Evolutionary conservation across 2,329 filamentous ascomycete genomes (phyloP).

Genomic region (Tolypocladium amazonense): DNA sequence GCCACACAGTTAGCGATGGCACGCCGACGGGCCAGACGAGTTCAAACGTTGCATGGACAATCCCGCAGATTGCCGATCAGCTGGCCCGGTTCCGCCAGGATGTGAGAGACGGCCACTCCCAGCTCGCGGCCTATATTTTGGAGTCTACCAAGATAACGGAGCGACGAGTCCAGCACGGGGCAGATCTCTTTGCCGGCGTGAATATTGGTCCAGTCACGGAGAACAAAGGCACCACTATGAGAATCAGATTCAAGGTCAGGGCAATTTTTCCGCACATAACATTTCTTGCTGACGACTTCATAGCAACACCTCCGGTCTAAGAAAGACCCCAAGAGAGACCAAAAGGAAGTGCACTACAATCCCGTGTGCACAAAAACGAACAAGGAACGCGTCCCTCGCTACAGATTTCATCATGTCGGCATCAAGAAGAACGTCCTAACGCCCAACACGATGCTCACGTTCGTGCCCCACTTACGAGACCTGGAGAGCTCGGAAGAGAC

Average conservation of each 20-base stretch:
- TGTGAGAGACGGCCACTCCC: slow-evolving; percentile 34
- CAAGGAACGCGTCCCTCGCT: slow-evolving; percentile 42
- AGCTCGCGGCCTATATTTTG: slow-evolving; percentile 32
- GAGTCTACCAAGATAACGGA: slow-evolving; percentile 31
- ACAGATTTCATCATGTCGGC: slow-evolving; percentile 49
- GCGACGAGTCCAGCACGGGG: slow-evolving; percentile 27
- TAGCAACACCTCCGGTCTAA: slow-evolving; percentile 34
- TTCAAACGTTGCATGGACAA: slow-evolving; percentile 26
- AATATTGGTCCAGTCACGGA: slow-evolving; percentile 23
- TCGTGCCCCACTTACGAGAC: slow-evolving; percentile 48
- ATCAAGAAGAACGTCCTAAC: slow-evolving; percentile 49
- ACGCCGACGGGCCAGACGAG: slow-evolving; percentile 13
- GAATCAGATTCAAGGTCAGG: slow-evolving; percentile 39
- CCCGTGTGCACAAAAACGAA: slow-evolving; percentile 38
- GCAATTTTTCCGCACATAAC: too few relatives aligned
- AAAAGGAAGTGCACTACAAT: slow-evolving; percentile 27
- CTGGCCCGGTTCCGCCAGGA: slow-evolving; percentile 30
- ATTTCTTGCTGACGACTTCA: slow-evolving; percentile 7
- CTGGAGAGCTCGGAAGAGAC: slow-evolving; percentile 45
- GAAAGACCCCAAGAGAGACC: slow-evolving; percentile 35
- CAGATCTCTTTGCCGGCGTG: slow-evolving; percentile 38
- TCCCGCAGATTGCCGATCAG: slow-evolving; percentile 28
- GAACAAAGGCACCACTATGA: slow-evolving; percentile 29
- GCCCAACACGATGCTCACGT: slow-evolving; percentile 49
- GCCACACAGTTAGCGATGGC: slow-evolving; percentile 4